Evolutionary conservation across 345 rosid genomes (phyloP).

Genomic region (Eucalyptus sp.): DNA sequence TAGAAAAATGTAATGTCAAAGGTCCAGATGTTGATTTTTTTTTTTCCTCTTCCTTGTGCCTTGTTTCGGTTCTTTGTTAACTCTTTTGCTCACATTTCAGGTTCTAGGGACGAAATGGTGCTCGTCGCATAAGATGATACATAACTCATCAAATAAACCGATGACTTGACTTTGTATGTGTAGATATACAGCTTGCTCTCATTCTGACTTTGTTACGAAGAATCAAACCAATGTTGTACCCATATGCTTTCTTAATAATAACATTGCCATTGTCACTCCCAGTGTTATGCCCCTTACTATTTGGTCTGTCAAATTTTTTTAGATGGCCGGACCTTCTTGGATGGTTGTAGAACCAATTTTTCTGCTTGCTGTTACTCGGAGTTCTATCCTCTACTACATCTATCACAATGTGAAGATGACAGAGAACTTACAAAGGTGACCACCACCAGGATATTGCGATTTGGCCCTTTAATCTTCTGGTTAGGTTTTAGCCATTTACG

Average conservation of each 20-base stretch:
- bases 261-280: not conserved
- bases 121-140: slow-evolving; percentile 8
- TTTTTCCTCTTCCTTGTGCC: not conserved
- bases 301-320: not conserved
- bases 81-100: slow-evolving; percentile 5
- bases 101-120: slow-evolving; percentile 32
- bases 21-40: not conserved
- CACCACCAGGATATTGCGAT: not conserved
- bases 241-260: not conserved
- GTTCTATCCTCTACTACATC: not conserved
- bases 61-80: not conserved
- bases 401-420: not conserved
- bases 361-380: not conserved
- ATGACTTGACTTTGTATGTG: not conserved
- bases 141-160: not conserved
- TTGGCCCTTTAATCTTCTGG: not conserved
- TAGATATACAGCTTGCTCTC: not conserved
- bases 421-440: not conserved
- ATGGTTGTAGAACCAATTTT: not conserved
- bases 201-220: not conserved
- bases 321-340: not conserved
- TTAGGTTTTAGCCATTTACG: not conserved
- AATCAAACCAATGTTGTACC: not conserved
- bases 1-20: slow-evolving; percentile 31
- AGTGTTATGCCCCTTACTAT: not conserved